These are phyloP conservation scores for Eucalyptus erythrocorys DNA, from an alignment of 345 rosid species.

Conservation along the genomic window DNA sequence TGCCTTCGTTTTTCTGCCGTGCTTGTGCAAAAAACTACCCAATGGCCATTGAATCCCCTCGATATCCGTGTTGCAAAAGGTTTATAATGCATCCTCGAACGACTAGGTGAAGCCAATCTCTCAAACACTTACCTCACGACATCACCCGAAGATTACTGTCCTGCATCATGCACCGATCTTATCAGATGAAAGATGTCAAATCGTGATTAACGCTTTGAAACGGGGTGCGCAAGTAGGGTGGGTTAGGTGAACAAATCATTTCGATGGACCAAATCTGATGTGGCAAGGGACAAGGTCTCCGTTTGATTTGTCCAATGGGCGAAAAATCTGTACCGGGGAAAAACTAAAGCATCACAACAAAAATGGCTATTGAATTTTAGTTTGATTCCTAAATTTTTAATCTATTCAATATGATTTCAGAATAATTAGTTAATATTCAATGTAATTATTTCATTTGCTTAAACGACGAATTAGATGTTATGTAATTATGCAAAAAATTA, in stretches of 20 bases:
- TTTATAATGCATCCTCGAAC: not conserved
- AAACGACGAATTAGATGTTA: not conserved
- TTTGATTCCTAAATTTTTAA: too few species aligned
- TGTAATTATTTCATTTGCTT: not conserved
- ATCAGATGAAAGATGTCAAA: not conserved
- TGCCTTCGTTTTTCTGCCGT: not conserved
- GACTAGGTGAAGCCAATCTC: not conserved
- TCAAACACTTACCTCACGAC: not conserved
- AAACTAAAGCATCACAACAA: not conserved
- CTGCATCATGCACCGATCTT: not conserved
- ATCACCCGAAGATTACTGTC: not conserved
- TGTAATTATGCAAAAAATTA: too few species aligned
- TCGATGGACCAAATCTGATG: not conserved
- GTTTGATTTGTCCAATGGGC: not conserved
- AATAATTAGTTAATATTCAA: not conserved
- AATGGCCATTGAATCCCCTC: not conserved
- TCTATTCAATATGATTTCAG: rapidly evolving
- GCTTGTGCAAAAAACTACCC: not conserved
- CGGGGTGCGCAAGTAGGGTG: not conserved
- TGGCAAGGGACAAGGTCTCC: not conserved
- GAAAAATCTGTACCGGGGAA: not conserved
- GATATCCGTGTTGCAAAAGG: not conserved
- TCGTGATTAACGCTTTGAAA: not conserved
- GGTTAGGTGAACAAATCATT: not conserved
- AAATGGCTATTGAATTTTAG: not conserved